A percentile compares a stretch with the other conserved stretches of the same genome.
phyloP scores from a whole-genome alignment of 1,284 basidiomycete species.

The Puccinia horiana region DNA sequence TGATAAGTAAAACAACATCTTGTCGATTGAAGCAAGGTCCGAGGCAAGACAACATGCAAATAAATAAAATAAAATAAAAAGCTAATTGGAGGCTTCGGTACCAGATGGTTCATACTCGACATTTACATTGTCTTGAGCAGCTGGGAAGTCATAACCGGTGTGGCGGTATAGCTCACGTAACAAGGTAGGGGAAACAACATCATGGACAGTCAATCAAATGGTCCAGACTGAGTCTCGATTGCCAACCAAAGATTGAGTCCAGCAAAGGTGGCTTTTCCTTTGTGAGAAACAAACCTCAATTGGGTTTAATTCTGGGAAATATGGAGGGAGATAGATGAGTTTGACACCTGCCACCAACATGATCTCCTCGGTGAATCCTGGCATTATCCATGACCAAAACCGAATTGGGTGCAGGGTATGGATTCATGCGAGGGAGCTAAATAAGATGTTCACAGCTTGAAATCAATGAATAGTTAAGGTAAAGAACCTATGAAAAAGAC shows the following conservation, averaged over 20 bases:
- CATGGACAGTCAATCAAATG: background rate
- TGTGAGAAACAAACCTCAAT: background rate
- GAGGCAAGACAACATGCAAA: too few species aligned
- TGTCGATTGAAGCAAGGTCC: too few species aligned
- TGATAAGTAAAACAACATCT: too few species aligned
- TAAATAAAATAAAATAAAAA: too few species aligned
- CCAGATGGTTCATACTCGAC: too few species aligned
- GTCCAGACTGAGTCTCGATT: background rate
- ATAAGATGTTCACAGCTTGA: background rate
- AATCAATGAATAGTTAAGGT: background rate
- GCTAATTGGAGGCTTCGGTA: too few species aligned
- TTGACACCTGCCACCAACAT: background rate
- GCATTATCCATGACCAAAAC: conserved; percentile 6
- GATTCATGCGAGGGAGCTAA: conserved; percentile 11
- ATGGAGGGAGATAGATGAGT: background rate
- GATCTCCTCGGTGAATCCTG: background rate
- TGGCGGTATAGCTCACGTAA: background rate
- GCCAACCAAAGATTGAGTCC: background rate
- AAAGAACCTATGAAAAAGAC: background rate
- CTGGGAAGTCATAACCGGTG: background rate
- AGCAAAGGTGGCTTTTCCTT: background rate
- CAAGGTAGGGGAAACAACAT: background rate
- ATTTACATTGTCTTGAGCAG: background rate
- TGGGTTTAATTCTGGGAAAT: background rate
- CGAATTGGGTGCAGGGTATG: background rate